Evolutionary conservation across 2,329 filamentous ascomycete species (phyloP).

Genomic region (Shiraia sp.): DNA sequence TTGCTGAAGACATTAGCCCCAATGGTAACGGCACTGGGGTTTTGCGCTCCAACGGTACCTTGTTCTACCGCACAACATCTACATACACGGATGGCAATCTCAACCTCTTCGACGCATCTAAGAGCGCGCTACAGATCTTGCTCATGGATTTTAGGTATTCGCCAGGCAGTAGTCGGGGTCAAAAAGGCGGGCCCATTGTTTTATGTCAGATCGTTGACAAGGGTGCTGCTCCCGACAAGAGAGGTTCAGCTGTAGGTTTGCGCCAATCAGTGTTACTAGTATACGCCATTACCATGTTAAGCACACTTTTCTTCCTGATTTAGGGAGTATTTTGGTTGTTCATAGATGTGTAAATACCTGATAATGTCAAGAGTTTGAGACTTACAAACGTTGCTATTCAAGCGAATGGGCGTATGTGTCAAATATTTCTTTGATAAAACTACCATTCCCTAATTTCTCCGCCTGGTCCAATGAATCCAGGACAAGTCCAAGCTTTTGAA

Average conservation of each 20-base stretch:
- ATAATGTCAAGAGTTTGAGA: too few species aligned
- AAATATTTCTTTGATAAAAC: constrained; percentile 1
- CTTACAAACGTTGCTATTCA: too few species aligned
- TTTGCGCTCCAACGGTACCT: background rate
- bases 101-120: background rate
- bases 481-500: constrained; percentile 66
- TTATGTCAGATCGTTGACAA: constrained; percentile 1
- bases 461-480: constrained; percentile 69
- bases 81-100: background rate
- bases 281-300: too few species aligned
- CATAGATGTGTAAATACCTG: too few species aligned
- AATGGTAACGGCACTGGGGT: background rate
- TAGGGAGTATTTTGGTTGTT: too few species aligned
- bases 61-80: background rate
- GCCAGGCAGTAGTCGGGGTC: background rate
- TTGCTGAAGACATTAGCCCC: background rate
- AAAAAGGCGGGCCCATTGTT: background rate
- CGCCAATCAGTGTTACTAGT: too few species aligned
- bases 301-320: too few species aligned
- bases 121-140: background rate
- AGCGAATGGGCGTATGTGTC: too few species aligned
- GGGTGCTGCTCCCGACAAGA: background rate
- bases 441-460: constrained; percentile 71
- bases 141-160: constrained; percentile 1
- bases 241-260: too few species aligned